A percentile compares a stretch with the other conserved stretches of the same genome.
phyloP scores from a whole-genome alignment of 805 yeast species.

The Saccharomycopsis fermentans region DNA sequence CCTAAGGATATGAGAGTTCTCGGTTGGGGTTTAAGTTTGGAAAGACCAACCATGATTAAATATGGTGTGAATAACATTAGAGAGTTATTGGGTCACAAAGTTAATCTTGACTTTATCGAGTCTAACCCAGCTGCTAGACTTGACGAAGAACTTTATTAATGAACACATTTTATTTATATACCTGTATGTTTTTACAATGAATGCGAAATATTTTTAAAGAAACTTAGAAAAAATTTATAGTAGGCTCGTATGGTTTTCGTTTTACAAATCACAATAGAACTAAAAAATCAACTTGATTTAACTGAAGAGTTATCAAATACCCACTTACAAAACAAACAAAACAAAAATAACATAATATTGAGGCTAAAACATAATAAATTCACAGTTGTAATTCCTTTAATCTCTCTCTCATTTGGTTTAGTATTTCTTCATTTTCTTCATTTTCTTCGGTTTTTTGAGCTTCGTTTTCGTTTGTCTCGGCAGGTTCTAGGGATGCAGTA shows the following conservation, averaged over 20 bases:
- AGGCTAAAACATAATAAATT: too few relatives aligned
- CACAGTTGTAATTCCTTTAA: conserved; percentile 62
- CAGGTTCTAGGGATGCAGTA: conserved; percentile 20
- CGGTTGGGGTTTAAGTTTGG: conserved; percentile 96
- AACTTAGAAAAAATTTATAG: too few relatives aligned
- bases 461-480: conserved; percentile 22
- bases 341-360: too few relatives aligned
- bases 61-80: conserved; percentile 92
- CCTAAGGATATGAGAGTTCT: conserved; percentile 89
- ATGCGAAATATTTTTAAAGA: background rate
- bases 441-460: conserved; percentile 29
- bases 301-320: too few relatives aligned
- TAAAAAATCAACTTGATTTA: too few relatives aligned
- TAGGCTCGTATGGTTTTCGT: too few relatives aligned
- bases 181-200: background rate
- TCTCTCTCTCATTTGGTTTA: conserved; percentile 83
- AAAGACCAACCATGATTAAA: conserved; percentile 98
- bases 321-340: too few relatives aligned
- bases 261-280: too few relatives aligned
- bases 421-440: conserved; percentile 57
- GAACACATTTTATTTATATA: background rate
- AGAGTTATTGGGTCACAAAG: conserved; percentile 96
- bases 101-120: conserved; percentile 86
- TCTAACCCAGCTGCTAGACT: conserved; percentile 95
- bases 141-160: conserved; percentile 55